Conservation (phyloP, 192 early-diverging fungal species). For the Gaertneriomyces sp. region DNA sequence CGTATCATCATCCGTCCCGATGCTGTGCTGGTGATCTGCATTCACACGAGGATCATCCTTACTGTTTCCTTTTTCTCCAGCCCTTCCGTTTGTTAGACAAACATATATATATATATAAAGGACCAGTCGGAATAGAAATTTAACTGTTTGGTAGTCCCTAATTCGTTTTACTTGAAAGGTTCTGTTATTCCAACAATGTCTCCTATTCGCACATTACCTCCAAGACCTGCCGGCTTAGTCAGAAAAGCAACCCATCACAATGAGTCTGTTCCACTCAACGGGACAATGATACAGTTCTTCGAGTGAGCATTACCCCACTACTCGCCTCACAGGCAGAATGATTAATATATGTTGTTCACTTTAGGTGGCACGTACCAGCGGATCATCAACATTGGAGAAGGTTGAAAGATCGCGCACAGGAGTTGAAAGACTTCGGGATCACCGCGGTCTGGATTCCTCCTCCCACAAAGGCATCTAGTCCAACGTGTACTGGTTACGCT, state of each 20-base stretch:
- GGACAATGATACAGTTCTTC: constrained; percentile 32
- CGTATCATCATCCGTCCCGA: no score
- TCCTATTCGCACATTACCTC: constrained; percentile 18
- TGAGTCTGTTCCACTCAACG: constrained; percentile 25
- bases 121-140: no score
- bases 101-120: no score
- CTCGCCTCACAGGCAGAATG: background rate
- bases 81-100: no score
- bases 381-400: constrained; percentile 33
- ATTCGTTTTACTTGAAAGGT: no score
- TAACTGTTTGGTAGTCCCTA: no score
- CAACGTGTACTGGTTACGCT: constrained; percentile 41
- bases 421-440: constrained; percentile 39
- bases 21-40: no score
- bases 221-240: background rate
- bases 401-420: constrained; percentile 38
- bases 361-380: constrained; percentile 20
- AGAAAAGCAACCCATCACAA: constrained; percentile 26
- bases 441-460: constrained; percentile 50
- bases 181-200: background rate
- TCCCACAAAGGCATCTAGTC: constrained; percentile 41
- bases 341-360: background rate
- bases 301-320: constrained; percentile 8
- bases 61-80: no score
- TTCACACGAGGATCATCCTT: no score